phyloP scores from a whole-genome alignment of 148 eudicot species.

The Vaccinium darrowii region DNA sequence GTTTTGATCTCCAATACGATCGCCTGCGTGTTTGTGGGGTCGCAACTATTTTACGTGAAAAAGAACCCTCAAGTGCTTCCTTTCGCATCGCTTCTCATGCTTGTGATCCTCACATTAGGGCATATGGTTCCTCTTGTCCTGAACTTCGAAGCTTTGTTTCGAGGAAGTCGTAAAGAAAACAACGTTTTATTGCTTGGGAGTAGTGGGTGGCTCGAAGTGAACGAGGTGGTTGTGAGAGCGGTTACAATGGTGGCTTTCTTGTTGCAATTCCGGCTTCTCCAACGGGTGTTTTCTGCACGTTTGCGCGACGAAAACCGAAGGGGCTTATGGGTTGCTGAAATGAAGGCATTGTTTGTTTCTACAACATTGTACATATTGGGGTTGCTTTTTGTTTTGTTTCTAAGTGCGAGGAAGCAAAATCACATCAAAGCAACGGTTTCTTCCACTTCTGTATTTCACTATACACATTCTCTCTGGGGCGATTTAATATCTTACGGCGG shows the following conservation, averaged over 20 bases:
- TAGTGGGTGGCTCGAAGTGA: slow-evolving; percentile 12
- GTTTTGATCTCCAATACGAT: slow-evolving; percentile 22
- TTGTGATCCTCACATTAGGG: slow-evolving; percentile 24
- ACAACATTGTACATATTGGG: background rate
- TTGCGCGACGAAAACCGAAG: background rate
- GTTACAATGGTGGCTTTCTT: slow-evolving; percentile 23
- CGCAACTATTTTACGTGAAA: slow-evolving; percentile 11
- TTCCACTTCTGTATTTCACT: background rate
- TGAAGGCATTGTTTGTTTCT: slow-evolving; percentile 7
- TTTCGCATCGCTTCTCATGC: slow-evolving; percentile 19
- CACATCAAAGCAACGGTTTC: background rate
- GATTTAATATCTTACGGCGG: slow-evolving; percentile 29
- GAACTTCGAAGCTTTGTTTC: slow-evolving; percentile 17
- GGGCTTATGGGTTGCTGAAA: slow-evolving; percentile 18
- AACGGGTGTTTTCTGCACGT: slow-evolving; percentile 15
- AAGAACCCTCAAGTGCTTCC: slow-evolving; percentile 11
- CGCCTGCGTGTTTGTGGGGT: slow-evolving; percentile 8
- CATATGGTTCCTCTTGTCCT: slow-evolving; percentile 25
- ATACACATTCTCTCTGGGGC: slow-evolving; percentile 17
- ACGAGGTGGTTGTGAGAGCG: slow-evolving; percentile 17
- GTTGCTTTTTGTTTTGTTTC: background rate
- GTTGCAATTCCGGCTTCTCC: slow-evolving; percentile 27
- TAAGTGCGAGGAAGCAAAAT: slow-evolving; percentile 8
- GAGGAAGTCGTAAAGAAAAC: background rate
- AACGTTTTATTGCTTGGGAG: background rate